These are phyloP conservation scores for Sistotremastrum suecicum DNA, from an alignment of 768 basidiomycete genomes.

Conservation along the genomic window DNA sequence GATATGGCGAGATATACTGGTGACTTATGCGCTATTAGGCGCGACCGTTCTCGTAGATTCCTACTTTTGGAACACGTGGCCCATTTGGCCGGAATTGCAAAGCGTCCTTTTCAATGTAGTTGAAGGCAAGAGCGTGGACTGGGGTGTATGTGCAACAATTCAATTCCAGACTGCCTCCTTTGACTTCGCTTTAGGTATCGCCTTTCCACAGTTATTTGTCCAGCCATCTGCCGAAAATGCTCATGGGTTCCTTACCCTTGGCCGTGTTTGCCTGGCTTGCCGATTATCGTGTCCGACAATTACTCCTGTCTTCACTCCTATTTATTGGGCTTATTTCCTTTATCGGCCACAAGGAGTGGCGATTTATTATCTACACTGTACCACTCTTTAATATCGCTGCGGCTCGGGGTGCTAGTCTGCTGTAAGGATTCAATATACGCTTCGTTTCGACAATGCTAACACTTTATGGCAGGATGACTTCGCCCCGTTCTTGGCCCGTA, in stretches of 20 bases:
- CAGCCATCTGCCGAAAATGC: slow-evolving; percentile 60
- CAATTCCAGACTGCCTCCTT: not conserved
- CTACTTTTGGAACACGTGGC: slow-evolving; percentile 63
- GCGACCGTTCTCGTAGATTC: slow-evolving; percentile 61
- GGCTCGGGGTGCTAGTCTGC: slow-evolving; percentile 42
- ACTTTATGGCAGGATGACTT: not conserved
- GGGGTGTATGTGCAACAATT: slow-evolving; percentile 58
- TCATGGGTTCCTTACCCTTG: slow-evolving; percentile 51
- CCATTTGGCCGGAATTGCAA: slow-evolving; percentile 79
- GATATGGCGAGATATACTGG: slow-evolving; percentile 5
- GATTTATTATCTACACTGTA: slow-evolving; percentile 82
- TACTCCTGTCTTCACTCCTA: slow-evolving; percentile 35
- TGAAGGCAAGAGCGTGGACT: slow-evolving; percentile 74
- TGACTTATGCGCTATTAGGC: slow-evolving; percentile 20
- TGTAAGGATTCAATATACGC: slow-evolving; percentile 35
- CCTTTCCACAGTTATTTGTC: slow-evolving; percentile 56
- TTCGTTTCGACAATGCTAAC: slow-evolving; percentile 1
- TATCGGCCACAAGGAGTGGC: slow-evolving; percentile 94
- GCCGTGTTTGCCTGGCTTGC: slow-evolving; percentile 34
- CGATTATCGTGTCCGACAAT: slow-evolving; percentile 34
- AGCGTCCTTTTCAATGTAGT: slow-evolving; percentile 76
- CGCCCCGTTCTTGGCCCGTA: slow-evolving; percentile 11
- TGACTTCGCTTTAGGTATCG: slow-evolving; percentile 35
- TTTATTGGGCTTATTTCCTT: slow-evolving; percentile 56
- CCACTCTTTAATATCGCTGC: slow-evolving; percentile 73